Percentiles rank a stretch among this genome's conserved stretches.
phyloP scores from a whole-genome alignment of 176 grass and related monocot species.

The Elaeis guineensis region DNA sequence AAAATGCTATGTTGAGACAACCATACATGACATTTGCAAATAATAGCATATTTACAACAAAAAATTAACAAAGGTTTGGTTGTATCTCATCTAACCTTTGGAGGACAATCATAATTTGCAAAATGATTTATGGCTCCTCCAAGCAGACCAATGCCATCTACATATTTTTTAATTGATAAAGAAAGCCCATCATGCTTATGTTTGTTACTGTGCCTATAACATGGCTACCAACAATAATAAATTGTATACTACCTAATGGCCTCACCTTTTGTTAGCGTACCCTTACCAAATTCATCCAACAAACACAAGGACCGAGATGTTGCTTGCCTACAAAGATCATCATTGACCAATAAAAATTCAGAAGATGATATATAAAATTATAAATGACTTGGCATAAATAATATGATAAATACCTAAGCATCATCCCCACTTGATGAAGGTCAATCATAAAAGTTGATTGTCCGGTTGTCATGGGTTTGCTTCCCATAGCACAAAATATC shows the following conservation, averaged over 20 bases:
- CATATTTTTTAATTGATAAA: conserved; percentile 11
- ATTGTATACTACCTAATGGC: not conserved
- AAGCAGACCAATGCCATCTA: conserved; percentile 97
- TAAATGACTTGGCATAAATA: not conserved
- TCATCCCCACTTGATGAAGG: conserved; percentile 96
- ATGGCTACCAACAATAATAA: not conserved
- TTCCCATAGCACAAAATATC: conserved; percentile 95
- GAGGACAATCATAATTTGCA: conserved; percentile 53
- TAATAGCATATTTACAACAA: too few species aligned
- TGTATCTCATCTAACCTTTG: conserved; percentile 49
- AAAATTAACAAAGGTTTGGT: too few species aligned
- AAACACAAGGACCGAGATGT: conserved; percentile 83
- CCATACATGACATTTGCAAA: too few species aligned
- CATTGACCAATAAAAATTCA: not conserved
- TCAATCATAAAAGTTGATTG: conserved; percentile 98
- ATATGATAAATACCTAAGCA: conserved; percentile 63
- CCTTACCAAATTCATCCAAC: conserved; percentile 97
- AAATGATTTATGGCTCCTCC: conserved; percentile 84
- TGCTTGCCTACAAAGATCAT: conserved; percentile 56
- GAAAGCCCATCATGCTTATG: too few species aligned
- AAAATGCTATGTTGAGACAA: too few species aligned
- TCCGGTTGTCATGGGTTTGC: conserved; percentile 77
- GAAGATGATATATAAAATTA: conserved; percentile 5
- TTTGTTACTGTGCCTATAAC: not conserved
- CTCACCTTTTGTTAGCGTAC: conserved; percentile 86